phyloP scores from a whole-genome alignment of 129 eudicot genomes.

The Ambrosia artemisiifolia region DNA sequence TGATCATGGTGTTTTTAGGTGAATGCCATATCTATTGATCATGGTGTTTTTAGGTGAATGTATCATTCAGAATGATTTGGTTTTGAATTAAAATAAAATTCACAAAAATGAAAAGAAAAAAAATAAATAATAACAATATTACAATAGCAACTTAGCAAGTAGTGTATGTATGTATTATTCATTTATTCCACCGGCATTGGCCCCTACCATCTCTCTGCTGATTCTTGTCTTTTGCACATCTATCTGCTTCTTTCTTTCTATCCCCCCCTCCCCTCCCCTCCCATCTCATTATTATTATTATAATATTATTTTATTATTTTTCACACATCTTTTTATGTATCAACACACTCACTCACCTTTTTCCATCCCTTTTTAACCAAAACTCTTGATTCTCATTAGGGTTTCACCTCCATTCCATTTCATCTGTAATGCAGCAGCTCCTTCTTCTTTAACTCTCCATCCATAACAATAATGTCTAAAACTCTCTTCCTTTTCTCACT shows the following conservation, averaged over 20 bases:
- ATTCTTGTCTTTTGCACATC: background rate
- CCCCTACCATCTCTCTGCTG: constrained; percentile 17
- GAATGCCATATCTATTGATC: too few relatives aligned
- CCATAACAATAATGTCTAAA: constrained; percentile 31
- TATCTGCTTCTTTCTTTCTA: too few relatives aligned
- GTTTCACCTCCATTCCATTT: constrained; percentile 28
- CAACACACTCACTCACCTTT: background rate
- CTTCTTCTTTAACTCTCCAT: constrained; percentile 19
- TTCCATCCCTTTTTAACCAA: constrained; percentile 17
- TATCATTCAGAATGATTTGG: too few relatives aligned
- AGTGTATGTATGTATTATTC: background rate
- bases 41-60: too few relatives aligned
- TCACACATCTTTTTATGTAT: constrained; percentile 20
- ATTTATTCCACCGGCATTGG: constrained; percentile 28
- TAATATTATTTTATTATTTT: too few relatives aligned
- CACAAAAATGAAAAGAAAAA: too few relatives aligned
- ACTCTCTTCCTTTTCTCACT: constrained; percentile 31
- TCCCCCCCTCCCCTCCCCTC: too few relatives aligned
- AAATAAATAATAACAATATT: background rate
- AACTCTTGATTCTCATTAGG: constrained; percentile 30
- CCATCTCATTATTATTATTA: background rate
- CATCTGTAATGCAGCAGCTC: constrained; percentile 21
- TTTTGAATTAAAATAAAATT: too few relatives aligned
- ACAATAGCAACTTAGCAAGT: constrained; percentile 1
- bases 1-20: too few relatives aligned